A percentile compares a stretch with the other conserved stretches of the same genome.
phyloP scores from a whole-genome alignment of 768 basidiomycete genomes.

The Lanmaoa pseudosensibilis region DNA sequence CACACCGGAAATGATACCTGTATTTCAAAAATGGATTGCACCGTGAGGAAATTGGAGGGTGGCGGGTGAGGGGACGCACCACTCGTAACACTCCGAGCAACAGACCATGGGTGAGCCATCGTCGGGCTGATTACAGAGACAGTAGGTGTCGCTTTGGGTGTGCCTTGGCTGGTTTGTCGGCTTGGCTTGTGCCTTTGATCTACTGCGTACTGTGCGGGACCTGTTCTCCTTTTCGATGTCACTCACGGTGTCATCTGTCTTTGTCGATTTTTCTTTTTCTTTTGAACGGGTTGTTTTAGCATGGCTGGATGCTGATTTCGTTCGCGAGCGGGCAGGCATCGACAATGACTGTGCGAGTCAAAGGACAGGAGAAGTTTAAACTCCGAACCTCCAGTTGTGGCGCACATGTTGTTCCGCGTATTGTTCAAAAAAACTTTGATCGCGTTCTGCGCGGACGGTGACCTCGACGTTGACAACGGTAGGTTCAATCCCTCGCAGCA shows the following conservation, averaged over 20 bases:
- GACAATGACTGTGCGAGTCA: constrained; percentile 21
- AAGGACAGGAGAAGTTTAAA: constrained; percentile 33
- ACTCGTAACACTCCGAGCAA: constrained; percentile 70
- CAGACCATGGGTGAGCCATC: constrained; percentile 82
- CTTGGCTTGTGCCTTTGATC: constrained; percentile 24
- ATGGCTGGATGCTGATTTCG: constrained; percentile 33
- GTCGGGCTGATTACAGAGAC: constrained; percentile 66
- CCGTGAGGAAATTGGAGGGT: constrained; percentile 3
- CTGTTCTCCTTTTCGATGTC: constrained; percentile 36
- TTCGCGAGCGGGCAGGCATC: constrained; percentile 52
- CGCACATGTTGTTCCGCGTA: constrained; percentile 7
- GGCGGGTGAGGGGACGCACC: constrained; percentile 46
- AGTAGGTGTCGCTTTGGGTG: constrained; percentile 35
- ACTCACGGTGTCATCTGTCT: constrained; percentile 20
- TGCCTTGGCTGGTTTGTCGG: constrained; percentile 17
- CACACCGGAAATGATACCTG: constrained; percentile 86
- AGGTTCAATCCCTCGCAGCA: neutral
- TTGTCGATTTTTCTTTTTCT: constrained; percentile 24
- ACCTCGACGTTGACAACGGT: constrained; percentile 9
- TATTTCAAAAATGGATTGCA: neutral
- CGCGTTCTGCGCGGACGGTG: neutral
- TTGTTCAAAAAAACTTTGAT: too few relatives aligned
- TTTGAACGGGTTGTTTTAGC: constrained; percentile 10
- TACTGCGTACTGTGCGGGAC: constrained; percentile 15
- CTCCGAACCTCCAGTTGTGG: constrained; percentile 33